Base-by-base conservation (phyloP, 129 eudicot species). In the Chrysanthemum lavandulifolium region DNA sequence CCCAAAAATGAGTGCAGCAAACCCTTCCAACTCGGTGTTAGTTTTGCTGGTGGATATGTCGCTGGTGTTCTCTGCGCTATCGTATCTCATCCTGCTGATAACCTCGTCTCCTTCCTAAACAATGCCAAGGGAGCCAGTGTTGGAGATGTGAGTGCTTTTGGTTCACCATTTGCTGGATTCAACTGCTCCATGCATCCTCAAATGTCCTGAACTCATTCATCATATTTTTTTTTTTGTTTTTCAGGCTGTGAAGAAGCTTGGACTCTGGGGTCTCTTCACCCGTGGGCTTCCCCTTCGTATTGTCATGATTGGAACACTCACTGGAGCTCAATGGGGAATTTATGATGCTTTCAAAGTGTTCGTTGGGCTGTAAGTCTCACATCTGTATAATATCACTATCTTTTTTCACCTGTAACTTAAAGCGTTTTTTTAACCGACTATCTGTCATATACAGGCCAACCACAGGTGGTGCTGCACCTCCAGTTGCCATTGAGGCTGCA, bases 31-130 rank as follows among this genome's bases (percentile, higher is more conserved):
- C 96, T 92, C 27, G 97, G 96, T 61, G 89, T 92, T 68, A 92
- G 97, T 79, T 89, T 92, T 81, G 96, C 96, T 43, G 97, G 97
- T 61, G 97, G 97, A 79, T 91, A 91, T 55, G 83, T 91, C 10
- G 97, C 97, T 67, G 97, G 97, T 78, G 91, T 92, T 72, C 55
- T 79, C 6, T 79, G 82, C 59, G 78, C 74, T 7, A 31, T 79
- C 5, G 82, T 79, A 10, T 79, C 82, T 65, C 74, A 79, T 66
- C 82, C 82, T 56, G 82, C 82, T 49, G 73, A 79, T 36, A 79
- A 79, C 50, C 82, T 79, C 19, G 82, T 79, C 77, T 79, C 82
- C 51, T 79, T 79, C 27, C 69, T 79, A 6, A 79, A 79, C 73
- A 79, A 79, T 48, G 82, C 82, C 16, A 79, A 72, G 73, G 82